Percentiles rank a stretch among this genome's conserved stretches.
Conservation (phyloP, 129 eudicot genomes). For the Erigeron canadensis region DNA sequence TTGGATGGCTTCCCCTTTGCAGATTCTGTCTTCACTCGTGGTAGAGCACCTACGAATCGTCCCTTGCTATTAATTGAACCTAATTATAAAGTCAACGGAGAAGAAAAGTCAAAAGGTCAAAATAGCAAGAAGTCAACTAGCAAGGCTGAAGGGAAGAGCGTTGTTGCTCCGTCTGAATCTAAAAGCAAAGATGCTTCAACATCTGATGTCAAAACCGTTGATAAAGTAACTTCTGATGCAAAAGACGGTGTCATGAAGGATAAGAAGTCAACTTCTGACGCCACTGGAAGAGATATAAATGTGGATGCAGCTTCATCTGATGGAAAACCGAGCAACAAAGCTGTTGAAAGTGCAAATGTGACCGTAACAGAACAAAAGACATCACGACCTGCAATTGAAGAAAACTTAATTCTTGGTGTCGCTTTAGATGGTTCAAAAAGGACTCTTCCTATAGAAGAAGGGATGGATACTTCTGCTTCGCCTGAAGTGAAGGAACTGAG, state of each 20-base stretch:
- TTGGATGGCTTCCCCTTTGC: constrained; percentile 68
- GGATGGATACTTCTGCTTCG: constrained; percentile 38
- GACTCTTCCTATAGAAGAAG: constrained; percentile 91
- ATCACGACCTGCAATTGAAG: constrained; percentile 58
- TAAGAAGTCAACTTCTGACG: constrained; percentile 30
- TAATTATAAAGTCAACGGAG: constrained; percentile 71
- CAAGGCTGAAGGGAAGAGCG: constrained; percentile 41
- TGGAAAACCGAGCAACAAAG: constrained; percentile 35
- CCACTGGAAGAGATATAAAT: constrained; percentile 25
- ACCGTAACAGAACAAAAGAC: constrained; percentile 30
- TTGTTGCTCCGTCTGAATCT: constrained; percentile 35
- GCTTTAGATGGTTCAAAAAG: constrained; percentile 93
- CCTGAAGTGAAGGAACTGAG: constrained; percentile 59
- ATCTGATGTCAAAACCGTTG: constrained; percentile 34
- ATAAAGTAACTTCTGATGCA: constrained; percentile 32
- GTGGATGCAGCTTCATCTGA: constrained; percentile 34
- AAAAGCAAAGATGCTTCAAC: constrained; percentile 43
- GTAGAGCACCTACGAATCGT: constrained; percentile 54
- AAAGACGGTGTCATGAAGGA: constrained; percentile 31
- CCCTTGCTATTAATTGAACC: constrained; percentile 75
- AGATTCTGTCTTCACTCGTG: constrained; percentile 61
- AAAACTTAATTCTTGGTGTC: constrained; percentile 87
- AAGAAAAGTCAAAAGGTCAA: constrained; percentile 71
- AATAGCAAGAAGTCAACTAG: constrained; percentile 41
- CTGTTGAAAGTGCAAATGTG: constrained; percentile 31